Conservation (phyloP, 768 basidiomycete genomes). For the Termitomyces sp. region DNA sequence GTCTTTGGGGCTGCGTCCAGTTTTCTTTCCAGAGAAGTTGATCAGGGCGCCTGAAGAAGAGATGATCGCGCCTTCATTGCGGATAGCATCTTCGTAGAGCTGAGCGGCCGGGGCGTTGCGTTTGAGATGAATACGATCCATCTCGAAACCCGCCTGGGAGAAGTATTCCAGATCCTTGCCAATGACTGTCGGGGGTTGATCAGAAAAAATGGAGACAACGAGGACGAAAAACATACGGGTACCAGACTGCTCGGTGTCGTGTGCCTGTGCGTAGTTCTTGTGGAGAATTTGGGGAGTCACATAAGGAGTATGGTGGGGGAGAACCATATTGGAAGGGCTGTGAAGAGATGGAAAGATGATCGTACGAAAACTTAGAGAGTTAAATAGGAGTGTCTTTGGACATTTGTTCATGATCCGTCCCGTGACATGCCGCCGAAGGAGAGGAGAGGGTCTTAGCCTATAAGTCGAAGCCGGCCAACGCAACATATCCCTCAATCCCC, state of each 20-base stretch:
- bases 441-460: constrained; percentile 22
- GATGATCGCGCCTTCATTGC: constrained; percentile 98
- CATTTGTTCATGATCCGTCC: constrained; percentile 17
- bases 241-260: constrained; percentile 57
- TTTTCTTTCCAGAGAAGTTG: constrained; percentile 99
- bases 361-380: constrained; percentile 8
- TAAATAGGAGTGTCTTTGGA: constrained; percentile 15
- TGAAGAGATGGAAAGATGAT: constrained; percentile 13
- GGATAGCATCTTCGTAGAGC: constrained; percentile 96
- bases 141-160: constrained; percentile 99
- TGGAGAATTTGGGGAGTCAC: constrained; percentile 88
- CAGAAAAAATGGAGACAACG: constrained; percentile 1
- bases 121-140: constrained; percentile 94
- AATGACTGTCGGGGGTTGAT: constrained; percentile 52
- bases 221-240: constrained; percentile 40
- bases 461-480: constrained; percentile 20
- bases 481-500: constrained; percentile 31
- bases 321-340: constrained; percentile 46
- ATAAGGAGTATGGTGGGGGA: constrained; percentile 72
- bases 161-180: constrained; percentile 94
- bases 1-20: constrained; percentile 96
- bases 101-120: constrained; percentile 87
- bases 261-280: constrained; percentile 75
- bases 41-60: constrained; percentile 94
- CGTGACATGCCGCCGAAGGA: constrained; percentile 17